Percentiles rank a stretch among this genome's conserved stretches.
These are phyloP conservation scores for Hypoxylon sp. DNA, from an alignment of 2,329 filamentous ascomycete species.

Conservation along the genomic window DNA sequence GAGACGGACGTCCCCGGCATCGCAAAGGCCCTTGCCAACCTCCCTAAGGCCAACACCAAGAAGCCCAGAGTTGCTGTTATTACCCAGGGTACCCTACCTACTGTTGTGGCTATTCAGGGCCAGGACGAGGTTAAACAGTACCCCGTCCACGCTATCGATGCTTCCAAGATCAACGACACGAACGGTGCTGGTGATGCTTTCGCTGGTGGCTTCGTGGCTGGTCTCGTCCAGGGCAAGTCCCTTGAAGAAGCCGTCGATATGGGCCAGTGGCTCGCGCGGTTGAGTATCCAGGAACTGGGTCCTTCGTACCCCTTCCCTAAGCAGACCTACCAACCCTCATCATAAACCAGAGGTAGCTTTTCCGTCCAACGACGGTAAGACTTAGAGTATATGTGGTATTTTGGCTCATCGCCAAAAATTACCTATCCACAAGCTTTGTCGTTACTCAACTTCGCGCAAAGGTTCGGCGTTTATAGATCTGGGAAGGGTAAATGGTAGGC, in stretches of 20 bases:
- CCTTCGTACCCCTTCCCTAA: conserved; percentile 93
- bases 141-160: conserved; percentile 82
- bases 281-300: conserved; percentile 95
- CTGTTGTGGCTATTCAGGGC: conserved; percentile 83
- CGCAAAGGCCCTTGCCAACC: conserved; percentile 84
- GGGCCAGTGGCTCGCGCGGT: conserved; percentile 94
- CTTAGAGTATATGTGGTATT: neutral
- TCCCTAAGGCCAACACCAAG: conserved; percentile 92
- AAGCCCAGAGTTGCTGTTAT: conserved; percentile 89
- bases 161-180: conserved; percentile 89
- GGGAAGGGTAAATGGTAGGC: conserved; percentile 30
- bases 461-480: conserved; percentile 48
- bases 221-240: conserved; percentile 85
- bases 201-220: conserved; percentile 92
- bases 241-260: conserved; percentile 86
- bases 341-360: conserved; percentile 35
- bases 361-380: neutral
- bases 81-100: conserved; percentile 94
- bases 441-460: conserved; percentile 56
- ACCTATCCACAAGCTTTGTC: conserved; percentile 50
- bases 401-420: neutral
- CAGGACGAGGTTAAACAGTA: conserved; percentile 79
- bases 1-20: conserved; percentile 76
- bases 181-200: conserved; percentile 98
- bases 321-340: conserved; percentile 74